Percentiles rank a stretch among this genome's conserved stretches.
Conservation (phyloP, 83 land plant species). For the Isoetes engelmannii region DNA sequence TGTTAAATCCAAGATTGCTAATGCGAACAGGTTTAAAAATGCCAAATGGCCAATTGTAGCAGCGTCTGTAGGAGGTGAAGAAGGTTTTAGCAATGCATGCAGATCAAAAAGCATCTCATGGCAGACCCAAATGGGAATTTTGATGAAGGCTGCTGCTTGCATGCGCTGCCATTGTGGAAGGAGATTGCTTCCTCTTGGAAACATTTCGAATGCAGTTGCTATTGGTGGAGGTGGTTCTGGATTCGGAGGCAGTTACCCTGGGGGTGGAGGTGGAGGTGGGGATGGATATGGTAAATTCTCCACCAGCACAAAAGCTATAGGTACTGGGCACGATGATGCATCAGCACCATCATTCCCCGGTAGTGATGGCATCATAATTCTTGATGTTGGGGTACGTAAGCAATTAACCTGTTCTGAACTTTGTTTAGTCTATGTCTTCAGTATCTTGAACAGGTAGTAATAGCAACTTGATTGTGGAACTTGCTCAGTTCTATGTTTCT, state of each 20-base stretch:
- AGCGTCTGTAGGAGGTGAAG: no score
- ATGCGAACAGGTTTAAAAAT: no score
- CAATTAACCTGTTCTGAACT: neutral
- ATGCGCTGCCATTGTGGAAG: no score
- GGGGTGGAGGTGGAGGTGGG: neutral
- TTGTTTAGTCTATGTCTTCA: neutral
- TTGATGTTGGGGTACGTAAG: constrained; percentile 30
- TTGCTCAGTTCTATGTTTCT: neutral
- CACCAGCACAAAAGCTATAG: no score
- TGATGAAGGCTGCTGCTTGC: no score
- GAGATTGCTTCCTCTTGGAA: neutral
- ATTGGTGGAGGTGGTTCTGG: constrained; percentile 24
- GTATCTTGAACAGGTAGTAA: neutral
- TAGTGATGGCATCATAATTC: constrained; percentile 24
- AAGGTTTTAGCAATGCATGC: no score
- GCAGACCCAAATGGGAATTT: no score
- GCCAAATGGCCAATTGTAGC: no score
- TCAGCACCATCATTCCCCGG: neutral
- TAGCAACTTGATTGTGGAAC: neutral
- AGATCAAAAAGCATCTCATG: no score
- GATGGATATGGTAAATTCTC: neutral
- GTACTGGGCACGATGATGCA: neutral
- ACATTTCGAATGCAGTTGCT: constrained; percentile 28
- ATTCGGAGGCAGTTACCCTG: constrained; percentile 26
- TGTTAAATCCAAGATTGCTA: no score